Base-by-base conservation (phyloP, 108 stramenopile genomes). In the Seminavis robusta region DNA sequence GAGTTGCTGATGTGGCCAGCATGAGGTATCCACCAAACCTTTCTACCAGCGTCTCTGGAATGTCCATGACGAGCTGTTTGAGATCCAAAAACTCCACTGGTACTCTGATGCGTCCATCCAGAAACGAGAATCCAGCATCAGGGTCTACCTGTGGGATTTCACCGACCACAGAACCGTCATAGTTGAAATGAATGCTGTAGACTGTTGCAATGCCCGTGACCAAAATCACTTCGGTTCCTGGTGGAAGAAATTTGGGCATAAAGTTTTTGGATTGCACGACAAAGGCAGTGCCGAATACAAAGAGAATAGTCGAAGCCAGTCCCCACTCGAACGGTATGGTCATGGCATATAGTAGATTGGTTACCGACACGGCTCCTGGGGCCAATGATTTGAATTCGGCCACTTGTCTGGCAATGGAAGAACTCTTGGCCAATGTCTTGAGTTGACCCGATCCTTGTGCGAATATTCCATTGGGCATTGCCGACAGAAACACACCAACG, bases 181-280 rank as follows among this genome's bases (percentile, higher is more conserved):
- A 92, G 25, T 68, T 69, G 43, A 43, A 61, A 8, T 72, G 54
- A 46, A 83, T 73, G 55, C 84, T 84, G 43, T 65, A 81, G 19
- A 69, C 13, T 11, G 90, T 86, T 16, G 84, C 84, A 25, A 54
- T 60, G 8, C 75, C 84, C 23, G 83, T 82, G 8, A 75, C 77
- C n/a, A 92, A 33, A 33, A 88, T 63, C 8, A 92, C 90, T 52
- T 92, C 90, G 24, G 81, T 71, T 3, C 90, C 90, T 31, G 81
- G 84, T 0, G 90, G 90, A 38, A 83, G 33, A 20, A 43, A 74
- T 19, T 70, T 69, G 11, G 84, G 84, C 28, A 90, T 53, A 20
- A 67, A 61, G 13, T 65, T 63, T 48, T 58, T 67, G 43, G 79
- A 77, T 48, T 86, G 76, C 80, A 86, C 82, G 10, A 90, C 67